A percentile compares a stretch with the other conserved stretches of the same genome.
phyloP scores from a whole-genome alignment of 176 grass and related monocot genomes.

The Oryza australiensis region DNA sequence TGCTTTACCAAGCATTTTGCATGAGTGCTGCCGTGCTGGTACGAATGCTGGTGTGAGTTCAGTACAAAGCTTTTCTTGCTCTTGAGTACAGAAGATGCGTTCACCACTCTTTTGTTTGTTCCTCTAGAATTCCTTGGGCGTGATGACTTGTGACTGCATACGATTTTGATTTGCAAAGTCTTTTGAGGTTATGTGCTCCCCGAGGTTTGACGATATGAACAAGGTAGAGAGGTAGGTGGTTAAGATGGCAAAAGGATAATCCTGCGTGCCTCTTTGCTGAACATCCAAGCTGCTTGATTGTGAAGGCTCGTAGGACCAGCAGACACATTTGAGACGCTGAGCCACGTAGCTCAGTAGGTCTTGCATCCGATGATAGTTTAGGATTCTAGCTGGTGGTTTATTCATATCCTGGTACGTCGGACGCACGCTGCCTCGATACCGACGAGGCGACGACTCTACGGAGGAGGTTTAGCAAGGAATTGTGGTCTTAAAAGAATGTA shows the following conservation, averaged over 20 bases:
- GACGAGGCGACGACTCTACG: too few species aligned
- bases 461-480: too few species aligned
- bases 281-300: neutral
- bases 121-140: neutral
- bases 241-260: neutral
- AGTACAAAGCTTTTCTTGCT: neutral
- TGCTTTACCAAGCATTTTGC: neutral
- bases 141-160: neutral
- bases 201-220: neutral
- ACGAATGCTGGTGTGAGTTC: neutral
- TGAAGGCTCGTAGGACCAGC: neutral
- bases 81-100: neutral
- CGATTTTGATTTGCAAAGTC: neutral
- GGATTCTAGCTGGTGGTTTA: neutral
- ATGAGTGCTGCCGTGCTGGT: neutral
- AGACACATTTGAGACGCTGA: neutral
- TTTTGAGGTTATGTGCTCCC: neutral
- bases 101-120: neutral
- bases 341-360: neutral
- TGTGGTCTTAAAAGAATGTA: neutral
- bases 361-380: neutral
- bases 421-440: too few species aligned
- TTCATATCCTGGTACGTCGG: neutral
- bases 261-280: conserved; percentile 2
- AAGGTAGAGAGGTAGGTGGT: neutral